Base-by-base conservation (phyloP, 345 rosid species). In the Heritiera littoralis region DNA sequence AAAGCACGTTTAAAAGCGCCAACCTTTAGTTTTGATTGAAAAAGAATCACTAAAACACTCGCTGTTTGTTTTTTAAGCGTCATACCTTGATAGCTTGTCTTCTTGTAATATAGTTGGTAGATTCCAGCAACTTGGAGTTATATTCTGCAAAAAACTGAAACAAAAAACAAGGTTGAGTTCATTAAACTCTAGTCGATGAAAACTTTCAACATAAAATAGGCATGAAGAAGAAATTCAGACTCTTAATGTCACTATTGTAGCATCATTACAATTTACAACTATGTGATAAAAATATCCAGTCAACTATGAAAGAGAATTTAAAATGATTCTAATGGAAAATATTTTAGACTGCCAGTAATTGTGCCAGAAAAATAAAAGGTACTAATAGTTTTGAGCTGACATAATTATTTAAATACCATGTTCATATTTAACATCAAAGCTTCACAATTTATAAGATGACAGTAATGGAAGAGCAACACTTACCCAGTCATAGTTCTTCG, bases 401-500 rank as follows among this genome's bases (percentile, higher is more conserved):
- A 23, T 75, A 9, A 75, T 43, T 75, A 6, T 46, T 61, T 7
- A 61, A 61, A 28, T 13, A 30, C 59, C 17, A 38, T 20, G 7
- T 2, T 23, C 1, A 0, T 30, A 28, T 28, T 45, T 45, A 41
- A 49, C 7, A 23, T 48, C 49, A 51, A 76, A 78, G 17, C 14
- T 60, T 18, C 75, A 30, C 43, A 51, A 71, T 71, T 49, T 14
- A 70, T 12, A 70, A 40, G 12, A 12, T 43, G 65, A 74, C 30
- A 35, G 9, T n/a, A 10, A 13, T 48, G 38, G 38, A 49, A 40
- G 40, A 73, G 43, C 35, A 35, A 73, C 10, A 70, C 87, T 86
- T 82, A 89, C 98, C 99, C 99, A 93, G 35, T 94, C 98, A 86
- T 97, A 94, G 83, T 94, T 94, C 84, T 87, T 92, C 14, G 91